Evolutionary conservation across 2,329 filamentous ascomycete genomes (phyloP), one percentile per base, ranked within the genome.

Genomic region (Claviceps capensis): DNA sequence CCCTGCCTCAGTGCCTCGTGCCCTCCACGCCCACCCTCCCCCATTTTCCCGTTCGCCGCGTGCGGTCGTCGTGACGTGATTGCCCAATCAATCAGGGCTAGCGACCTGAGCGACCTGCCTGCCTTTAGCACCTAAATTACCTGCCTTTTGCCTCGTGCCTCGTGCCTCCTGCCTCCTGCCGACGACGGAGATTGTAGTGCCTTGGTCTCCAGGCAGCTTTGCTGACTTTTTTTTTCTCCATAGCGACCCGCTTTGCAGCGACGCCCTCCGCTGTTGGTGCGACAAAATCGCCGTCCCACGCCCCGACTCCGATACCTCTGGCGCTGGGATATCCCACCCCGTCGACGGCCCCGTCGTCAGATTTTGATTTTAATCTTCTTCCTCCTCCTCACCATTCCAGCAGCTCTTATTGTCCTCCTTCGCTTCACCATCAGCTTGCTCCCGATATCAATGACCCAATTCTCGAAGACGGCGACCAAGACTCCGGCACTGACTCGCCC

Each of bases 401-500:
- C 58, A 66, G 58, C 54, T 62, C 60, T 55, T 67, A 69, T 42
- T 71, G 68, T 9, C 71, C 69, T 8, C 73, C 73, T 40, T 9
- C 36, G 7, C 36, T 17, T 40, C 47, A 73, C 14, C 71, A 69
- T 51, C 72, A 74, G 45, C 72, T 69, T 57, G 68, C 74, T 50
- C 70, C 72, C 57, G 76, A 79, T 50, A 65, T 78, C 9, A 67
- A 70, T 56, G 71, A 68, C 55, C 72, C 77, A 51, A 80, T 81
- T 55, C 70, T 73, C 49, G 66, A 69, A 56, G 78, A 81, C 66
- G 73, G 73, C 63, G 77, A 77, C 65, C 79, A 54, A 37, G 53
- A 82, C 62, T 80, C 78, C 8, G 74, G 76, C 56, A 81, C 75
- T 63, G 79, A 82, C 59, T 74, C 73, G 23, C 69, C 72, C 52